phyloP scores from a whole-genome alignment of 2,329 filamentous ascomycete genomes.

The Fusarium palustre region DNA sequence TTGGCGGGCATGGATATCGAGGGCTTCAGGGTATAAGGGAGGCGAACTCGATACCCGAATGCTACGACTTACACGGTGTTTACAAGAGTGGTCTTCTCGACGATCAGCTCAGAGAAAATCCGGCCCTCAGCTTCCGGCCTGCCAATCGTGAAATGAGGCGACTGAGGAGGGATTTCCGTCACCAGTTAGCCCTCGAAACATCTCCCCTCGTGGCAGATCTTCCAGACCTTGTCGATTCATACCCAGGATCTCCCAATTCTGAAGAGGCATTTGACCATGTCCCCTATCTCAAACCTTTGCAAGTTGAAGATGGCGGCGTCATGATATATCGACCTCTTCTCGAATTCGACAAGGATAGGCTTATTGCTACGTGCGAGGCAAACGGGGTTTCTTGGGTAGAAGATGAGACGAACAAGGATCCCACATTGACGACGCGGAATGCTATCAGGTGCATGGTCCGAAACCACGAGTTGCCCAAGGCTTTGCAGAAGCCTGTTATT shows the following conservation, averaged over 20 bases:
- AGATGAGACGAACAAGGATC: conserved; percentile 84
- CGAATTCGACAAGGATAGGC: conserved; percentile 74
- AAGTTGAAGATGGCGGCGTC: conserved; percentile 74
- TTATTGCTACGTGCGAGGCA: conserved; percentile 80
- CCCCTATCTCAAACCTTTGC: conserved; percentile 52
- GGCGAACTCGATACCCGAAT: conserved; percentile 82
- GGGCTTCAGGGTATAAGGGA: conserved; percentile 78
- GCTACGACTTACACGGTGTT: conserved; percentile 77
- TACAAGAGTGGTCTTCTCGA: conserved; percentile 72
- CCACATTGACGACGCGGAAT: conserved; percentile 82
- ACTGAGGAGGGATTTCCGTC: conserved; percentile 47
- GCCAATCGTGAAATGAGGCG: conserved; percentile 47
- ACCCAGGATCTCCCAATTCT: conserved; percentile 43
- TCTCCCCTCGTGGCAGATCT: conserved; percentile 21
- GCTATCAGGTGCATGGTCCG: conserved; percentile 76
- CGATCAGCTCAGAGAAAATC: conserved; percentile 54
- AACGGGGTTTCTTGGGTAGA: conserved; percentile 80
- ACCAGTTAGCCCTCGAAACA: conserved; percentile 45
- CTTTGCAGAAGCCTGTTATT: conserved; percentile 74
- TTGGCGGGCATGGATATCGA: conserved; percentile 73
- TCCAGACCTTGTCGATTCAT: conserved; percentile 44
- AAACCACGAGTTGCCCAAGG: conserved; percentile 71
- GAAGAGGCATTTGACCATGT: conserved; percentile 35
- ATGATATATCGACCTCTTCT: conserved; percentile 77
- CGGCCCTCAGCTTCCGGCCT: conserved; percentile 56